phyloP scores from a whole-genome alignment of 495 filamentous ascomycete genomes.

The Lasiosphaeriaceae sp. region DNA sequence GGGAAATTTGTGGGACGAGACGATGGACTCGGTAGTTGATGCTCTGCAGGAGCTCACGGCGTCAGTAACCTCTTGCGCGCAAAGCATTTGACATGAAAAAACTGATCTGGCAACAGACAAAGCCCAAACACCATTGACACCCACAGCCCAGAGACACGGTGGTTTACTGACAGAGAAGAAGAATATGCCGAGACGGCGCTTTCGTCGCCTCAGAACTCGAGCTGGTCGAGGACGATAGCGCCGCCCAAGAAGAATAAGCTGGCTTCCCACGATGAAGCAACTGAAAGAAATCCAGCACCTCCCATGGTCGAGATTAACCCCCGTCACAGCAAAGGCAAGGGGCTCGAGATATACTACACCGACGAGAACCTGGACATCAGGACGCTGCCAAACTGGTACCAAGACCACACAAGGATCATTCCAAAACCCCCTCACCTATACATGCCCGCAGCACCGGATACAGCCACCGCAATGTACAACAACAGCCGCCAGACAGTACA shows the following conservation, averaged over 20 bases:
- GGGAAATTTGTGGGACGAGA: constrained; percentile 16
- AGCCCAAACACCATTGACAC: constrained; percentile 18
- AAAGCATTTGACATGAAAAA: background rate
- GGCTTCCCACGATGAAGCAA: background rate
- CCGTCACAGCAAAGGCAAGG: constrained; percentile 10
- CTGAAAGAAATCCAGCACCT: background rate
- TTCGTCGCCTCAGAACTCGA: constrained; percentile 16
- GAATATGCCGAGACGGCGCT: constrained; percentile 16
- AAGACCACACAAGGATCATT: background rate
- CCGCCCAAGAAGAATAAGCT: constrained; percentile 1
- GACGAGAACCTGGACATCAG: background rate
- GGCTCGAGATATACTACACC: constrained; percentile 10
- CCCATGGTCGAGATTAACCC: constrained; percentile 4
- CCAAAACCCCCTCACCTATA: background rate
- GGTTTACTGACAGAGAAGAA: constrained; percentile 21
- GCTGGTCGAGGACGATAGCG: constrained; percentile 10
- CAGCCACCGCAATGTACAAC: background rate
- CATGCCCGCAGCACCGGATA: constrained; percentile 1
- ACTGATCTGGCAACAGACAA: constrained; percentile 8
- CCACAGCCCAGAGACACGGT: constrained; percentile 15
- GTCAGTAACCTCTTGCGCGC: background rate
- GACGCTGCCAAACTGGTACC: background rate
- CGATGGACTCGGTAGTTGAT: constrained; percentile 21
- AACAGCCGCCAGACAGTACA: background rate
- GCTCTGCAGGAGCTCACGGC: constrained; percentile 19